A percentile compares a stretch with the other conserved stretches of the same genome.
phyloP scores from a whole-genome alignment of 2,329 filamentous ascomycete genomes.

The Sporothrix brunneoviolacea region DNA sequence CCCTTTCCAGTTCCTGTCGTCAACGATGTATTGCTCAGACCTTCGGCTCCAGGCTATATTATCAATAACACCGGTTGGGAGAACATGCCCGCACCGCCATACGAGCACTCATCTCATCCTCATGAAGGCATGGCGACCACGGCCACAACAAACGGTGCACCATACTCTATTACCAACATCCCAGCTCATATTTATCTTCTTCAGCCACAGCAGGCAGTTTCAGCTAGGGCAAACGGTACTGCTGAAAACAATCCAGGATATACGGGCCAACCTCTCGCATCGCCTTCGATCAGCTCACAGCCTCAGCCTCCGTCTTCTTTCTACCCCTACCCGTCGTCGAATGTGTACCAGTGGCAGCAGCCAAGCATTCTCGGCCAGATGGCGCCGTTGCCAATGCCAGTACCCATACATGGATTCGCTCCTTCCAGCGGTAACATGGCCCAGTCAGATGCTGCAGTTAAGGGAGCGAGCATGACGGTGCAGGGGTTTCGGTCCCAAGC shows the following conservation, averaged over 20 bases:
- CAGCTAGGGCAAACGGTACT: background rate
- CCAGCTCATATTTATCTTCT: slow-evolving; percentile 13
- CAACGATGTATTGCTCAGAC: background rate
- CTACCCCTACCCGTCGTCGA: background rate
- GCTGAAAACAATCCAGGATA: background rate
- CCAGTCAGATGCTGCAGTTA: too few relatives aligned
- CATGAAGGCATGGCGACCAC: background rate
- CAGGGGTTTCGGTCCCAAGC: background rate
- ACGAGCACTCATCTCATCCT: background rate
- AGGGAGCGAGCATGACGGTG: background rate
- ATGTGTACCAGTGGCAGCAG: background rate
- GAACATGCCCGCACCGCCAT: slow-evolving; percentile 6
- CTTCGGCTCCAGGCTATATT: slow-evolving; percentile 6
- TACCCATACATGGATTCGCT: too few relatives aligned
- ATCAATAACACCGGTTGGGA: slow-evolving; percentile 8
- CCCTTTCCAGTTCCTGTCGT: background rate
- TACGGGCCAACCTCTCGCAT: background rate
- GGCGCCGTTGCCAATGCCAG: background rate
- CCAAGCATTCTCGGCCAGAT: background rate
- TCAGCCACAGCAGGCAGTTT: slow-evolving; percentile 9
- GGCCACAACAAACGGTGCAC: background rate
- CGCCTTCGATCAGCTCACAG: background rate
- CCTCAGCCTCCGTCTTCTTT: background rate
- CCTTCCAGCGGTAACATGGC: too few relatives aligned
- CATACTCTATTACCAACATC: slow-evolving; percentile 14